A percentile compares a stretch with the other conserved stretches of the same genome.
phyloP scores from a whole-genome alignment of 768 basidiomycete genomes.

The Pisolithus microcarpus region DNA sequence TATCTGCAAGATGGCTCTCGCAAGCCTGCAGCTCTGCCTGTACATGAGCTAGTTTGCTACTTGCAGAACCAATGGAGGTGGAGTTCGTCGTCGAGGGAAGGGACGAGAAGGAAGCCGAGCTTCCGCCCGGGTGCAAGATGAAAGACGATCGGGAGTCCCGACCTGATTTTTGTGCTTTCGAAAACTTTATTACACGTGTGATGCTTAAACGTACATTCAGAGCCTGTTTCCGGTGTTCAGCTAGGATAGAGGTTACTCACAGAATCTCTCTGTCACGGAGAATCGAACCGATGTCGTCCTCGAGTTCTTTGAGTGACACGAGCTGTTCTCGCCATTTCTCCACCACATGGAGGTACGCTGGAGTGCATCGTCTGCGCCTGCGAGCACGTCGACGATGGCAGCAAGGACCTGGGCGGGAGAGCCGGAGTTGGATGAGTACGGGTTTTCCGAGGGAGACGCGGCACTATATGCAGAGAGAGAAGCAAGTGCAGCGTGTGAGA shows the following conservation, averaged over 20 bases:
- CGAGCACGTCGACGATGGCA: slow-evolving; percentile 50
- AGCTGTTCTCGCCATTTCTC: slow-evolving; percentile 63
- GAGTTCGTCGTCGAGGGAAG: slow-evolving; percentile 27
- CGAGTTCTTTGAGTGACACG: slow-evolving; percentile 51
- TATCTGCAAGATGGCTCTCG: slow-evolving; percentile 62
- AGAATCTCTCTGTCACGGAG: slow-evolving; percentile 75
- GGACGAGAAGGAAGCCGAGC: slow-evolving; percentile 41
- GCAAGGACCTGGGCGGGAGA: slow-evolving; percentile 13
- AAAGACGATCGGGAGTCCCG: slow-evolving; percentile 33
- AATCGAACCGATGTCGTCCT: slow-evolving; percentile 67
- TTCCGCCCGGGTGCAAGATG: slow-evolving; percentile 17
- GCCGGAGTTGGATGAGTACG: slow-evolving; percentile 33
- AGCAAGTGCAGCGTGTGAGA: slow-evolving; percentile 54
- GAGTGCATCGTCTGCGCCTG: slow-evolving; percentile 63
- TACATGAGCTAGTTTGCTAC: slow-evolving; percentile 51
- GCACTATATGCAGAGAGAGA: slow-evolving; percentile 70
- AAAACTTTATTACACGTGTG: slow-evolving; percentile 71
- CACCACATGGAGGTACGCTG: slow-evolving; percentile 50
- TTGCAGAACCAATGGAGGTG: slow-evolving; percentile 14
- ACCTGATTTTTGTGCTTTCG: slow-evolving; percentile 44
- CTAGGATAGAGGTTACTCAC: slow-evolving; percentile 39
- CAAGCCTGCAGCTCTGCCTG: slow-evolving; percentile 80
- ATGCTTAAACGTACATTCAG: slow-evolving; percentile 38
- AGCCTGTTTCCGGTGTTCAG: neutral
- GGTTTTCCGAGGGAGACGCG: slow-evolving; percentile 47